Conservation (phyloP, 2,329 filamentous ascomycete species). For the Clarireedia sp. region DNA sequence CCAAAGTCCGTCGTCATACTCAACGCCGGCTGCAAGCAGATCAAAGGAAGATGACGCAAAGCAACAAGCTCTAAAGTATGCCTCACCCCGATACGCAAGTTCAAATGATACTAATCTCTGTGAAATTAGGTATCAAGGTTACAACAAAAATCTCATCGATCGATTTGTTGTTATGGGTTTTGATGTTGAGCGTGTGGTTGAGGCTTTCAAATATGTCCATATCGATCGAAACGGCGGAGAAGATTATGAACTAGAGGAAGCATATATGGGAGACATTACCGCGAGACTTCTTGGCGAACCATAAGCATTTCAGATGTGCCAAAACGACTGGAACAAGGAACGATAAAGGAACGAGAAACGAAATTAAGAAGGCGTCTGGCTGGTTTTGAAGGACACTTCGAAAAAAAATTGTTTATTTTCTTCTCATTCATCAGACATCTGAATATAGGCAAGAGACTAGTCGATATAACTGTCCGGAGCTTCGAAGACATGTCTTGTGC, state of each 20-base stretch:
- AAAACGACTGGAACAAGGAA: too few relatives aligned
- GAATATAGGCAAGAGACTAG: too few relatives aligned
- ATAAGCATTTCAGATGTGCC: too few relatives aligned
- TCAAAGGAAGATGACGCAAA: slow-evolving; percentile 23
- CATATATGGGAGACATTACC: slow-evolving; percentile 84
- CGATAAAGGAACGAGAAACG: too few relatives aligned
- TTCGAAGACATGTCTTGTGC: too few relatives aligned
- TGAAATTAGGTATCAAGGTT: slow-evolving; percentile 66
- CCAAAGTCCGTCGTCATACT: slow-evolving; percentile 30
- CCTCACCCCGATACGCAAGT: background rate
- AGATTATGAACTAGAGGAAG: slow-evolving; percentile 82
- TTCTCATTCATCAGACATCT: too few relatives aligned
- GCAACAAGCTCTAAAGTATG: slow-evolving; percentile 20
- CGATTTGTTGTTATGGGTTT: slow-evolving; percentile 90
- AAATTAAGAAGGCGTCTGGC: too few relatives aligned
- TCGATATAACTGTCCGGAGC: too few relatives aligned
- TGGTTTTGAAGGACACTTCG: too few relatives aligned
- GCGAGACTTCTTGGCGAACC: slow-evolving; percentile 75
- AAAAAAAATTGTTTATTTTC: too few relatives aligned
- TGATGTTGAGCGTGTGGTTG: slow-evolving; percentile 75
- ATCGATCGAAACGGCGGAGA: slow-evolving; percentile 71
- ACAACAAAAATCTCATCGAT: slow-evolving; percentile 75
- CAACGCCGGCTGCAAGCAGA: slow-evolving; percentile 21
- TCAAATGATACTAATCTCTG: slow-evolving; percentile 12
- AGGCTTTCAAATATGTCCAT: slow-evolving; percentile 72